Conservation (phyloP, 306 rosid species). For the Corylus heterophylla region DNA sequence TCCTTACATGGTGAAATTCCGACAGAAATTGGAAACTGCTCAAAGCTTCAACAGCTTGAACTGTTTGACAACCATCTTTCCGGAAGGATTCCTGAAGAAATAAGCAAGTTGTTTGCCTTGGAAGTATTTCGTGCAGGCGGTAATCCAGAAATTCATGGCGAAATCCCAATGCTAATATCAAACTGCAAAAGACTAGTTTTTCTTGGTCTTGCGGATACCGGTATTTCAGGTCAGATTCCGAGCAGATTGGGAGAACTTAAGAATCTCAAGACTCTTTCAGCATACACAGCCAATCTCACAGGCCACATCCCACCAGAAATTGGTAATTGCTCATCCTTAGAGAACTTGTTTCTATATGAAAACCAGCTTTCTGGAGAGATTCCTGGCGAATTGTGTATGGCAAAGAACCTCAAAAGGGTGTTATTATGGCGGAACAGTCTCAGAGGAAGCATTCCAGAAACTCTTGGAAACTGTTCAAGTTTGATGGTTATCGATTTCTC, state of each 20-base stretch:
- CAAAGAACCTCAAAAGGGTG: constrained; percentile 66
- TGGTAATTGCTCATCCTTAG: constrained; percentile 70
- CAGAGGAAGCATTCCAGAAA: constrained; percentile 60
- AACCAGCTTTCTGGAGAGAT: constrained; percentile 78
- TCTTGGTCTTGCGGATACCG: constrained; percentile 85
- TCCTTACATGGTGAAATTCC: constrained; percentile 68
- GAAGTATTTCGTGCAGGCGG: constrained; percentile 80
- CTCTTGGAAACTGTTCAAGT: constrained; percentile 67
- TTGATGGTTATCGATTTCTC: constrained; percentile 79
- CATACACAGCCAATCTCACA: constrained; percentile 77
- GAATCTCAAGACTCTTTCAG: constrained; percentile 72
- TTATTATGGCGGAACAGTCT: constrained; percentile 86
- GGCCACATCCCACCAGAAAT: constrained; percentile 83
- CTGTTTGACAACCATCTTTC: constrained; percentile 78
- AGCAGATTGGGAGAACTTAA: constrained; percentile 65
- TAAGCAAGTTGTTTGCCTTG: constrained; percentile 56
- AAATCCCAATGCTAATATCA: constrained; percentile 82
- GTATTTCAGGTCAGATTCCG: constrained; percentile 79
- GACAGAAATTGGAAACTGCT: constrained; percentile 69
- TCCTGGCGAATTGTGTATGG: constrained; percentile 61
- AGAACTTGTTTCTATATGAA: constrained; percentile 77
- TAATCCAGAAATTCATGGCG: constrained; percentile 68
- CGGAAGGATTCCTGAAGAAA: constrained; percentile 74
- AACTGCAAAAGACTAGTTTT: constrained; percentile 63
- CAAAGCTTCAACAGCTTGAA: constrained; percentile 63